phyloP scores from a whole-genome alignment of 257 asterid genomes.

The Verbascum thapsus region DNA sequence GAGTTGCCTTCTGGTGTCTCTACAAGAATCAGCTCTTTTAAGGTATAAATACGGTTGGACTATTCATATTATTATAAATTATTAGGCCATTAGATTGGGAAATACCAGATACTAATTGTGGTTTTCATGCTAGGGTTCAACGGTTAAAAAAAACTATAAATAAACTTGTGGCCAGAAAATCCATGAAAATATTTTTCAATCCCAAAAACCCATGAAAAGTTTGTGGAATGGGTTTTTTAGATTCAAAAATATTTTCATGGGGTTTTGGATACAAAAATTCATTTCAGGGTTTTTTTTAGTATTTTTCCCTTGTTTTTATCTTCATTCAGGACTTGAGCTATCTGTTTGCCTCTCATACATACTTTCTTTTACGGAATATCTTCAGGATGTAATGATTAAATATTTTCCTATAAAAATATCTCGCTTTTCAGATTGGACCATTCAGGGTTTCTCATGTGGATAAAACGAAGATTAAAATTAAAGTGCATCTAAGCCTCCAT shows the following conservation, averaged over 20 bases:
- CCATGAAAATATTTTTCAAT: no score
- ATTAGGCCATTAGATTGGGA: not conserved
- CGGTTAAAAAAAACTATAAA: no score
- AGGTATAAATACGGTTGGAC: constrained; percentile 44
- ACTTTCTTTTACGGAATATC: constrained; percentile 5
- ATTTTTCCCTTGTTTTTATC: not conserved
- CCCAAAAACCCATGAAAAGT: no score
- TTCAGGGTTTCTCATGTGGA: constrained; percentile 56
- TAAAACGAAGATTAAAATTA: constrained; percentile 65
- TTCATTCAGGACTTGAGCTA: no score
- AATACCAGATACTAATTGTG: not conserved
- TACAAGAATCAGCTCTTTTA: constrained; percentile 64
- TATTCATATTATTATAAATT: constrained; percentile 1
- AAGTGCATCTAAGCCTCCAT: constrained; percentile 71
- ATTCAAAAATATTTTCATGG: no score
- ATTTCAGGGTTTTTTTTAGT: no score
- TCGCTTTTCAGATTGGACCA: constrained; percentile 80
- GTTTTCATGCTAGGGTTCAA: no score
- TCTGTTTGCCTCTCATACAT: no score
- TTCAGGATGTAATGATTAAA: constrained; percentile 7
- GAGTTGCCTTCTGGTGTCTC: constrained; percentile 78
- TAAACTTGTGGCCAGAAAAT: no score
- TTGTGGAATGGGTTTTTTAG: no score
- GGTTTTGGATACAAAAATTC: no score
- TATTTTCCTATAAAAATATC: no score